Evolutionary conservation across 495 filamentous ascomycete species (phyloP).

Genomic region (Immersiella caudata): DNA sequence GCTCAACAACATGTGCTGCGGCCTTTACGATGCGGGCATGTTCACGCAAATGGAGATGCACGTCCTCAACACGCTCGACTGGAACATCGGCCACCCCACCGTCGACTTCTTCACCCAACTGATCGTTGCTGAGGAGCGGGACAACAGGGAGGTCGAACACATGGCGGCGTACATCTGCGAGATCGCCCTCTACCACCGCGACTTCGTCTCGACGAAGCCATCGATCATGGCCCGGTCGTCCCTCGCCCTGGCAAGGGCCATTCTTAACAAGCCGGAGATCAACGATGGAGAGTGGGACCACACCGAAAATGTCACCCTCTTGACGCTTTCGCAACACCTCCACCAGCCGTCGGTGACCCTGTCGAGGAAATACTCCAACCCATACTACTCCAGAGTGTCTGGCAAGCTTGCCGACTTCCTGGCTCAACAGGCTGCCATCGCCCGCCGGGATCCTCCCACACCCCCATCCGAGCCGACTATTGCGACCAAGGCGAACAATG

Average conservation of each 20-base stretch:
- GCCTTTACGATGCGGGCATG: conserved; percentile 98
- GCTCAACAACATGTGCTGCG: conserved; percentile 98
- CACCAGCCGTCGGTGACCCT: conserved; percentile 85
- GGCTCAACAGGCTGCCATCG: conserved; percentile 74
- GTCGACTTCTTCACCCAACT: conserved; percentile 90
- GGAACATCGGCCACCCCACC: conserved; percentile 90
- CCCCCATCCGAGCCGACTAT: conserved; percentile 63
- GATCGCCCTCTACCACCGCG: conserved; percentile 91
- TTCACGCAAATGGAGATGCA: conserved; percentile 99
- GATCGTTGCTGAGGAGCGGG: conserved; percentile 64
- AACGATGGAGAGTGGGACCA: conserved; percentile 77
- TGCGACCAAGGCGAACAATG: conserved; percentile 58
- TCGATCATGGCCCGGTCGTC: conserved; percentile 89
- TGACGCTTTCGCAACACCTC: conserved; percentile 85
- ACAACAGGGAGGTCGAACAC: conserved; percentile 87
- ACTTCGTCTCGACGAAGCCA: conserved; percentile 88
- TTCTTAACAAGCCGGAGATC: conserved; percentile 78
- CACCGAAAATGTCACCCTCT: conserved; percentile 74
- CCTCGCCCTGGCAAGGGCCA: conserved; percentile 81
- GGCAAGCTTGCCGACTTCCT: conserved; percentile 84
- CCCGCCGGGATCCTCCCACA: conserved; percentile 63
- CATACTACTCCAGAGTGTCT: conserved; percentile 80
- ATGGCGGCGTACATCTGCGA: conserved; percentile 94
- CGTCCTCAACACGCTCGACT: conserved; percentile 94
- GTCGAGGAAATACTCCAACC: conserved; percentile 82